phyloP scores from a whole-genome alignment of 148 eudicot species.

The Limonium bicolor region DNA sequence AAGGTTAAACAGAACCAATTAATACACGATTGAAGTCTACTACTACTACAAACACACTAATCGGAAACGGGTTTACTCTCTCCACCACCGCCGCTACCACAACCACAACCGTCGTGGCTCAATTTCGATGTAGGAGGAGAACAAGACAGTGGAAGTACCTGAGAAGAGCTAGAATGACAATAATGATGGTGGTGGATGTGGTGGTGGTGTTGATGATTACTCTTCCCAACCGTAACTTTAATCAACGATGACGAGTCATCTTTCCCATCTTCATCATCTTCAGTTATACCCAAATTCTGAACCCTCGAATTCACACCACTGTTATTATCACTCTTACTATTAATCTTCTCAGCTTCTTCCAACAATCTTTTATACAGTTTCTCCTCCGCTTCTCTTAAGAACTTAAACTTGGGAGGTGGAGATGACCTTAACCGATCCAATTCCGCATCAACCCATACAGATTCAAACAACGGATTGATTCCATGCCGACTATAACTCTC shows the following conservation, averaged over 20 bases:
- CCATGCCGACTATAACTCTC: conserved; percentile 23
- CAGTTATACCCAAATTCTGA: not conserved
- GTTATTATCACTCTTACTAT: not conserved
- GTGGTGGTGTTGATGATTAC: conserved; percentile 6
- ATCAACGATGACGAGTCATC: conserved; percentile 19
- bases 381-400: conserved; percentile 92
- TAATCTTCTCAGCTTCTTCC: conserved; percentile 52
- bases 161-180: conserved; percentile 23
- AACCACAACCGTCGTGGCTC: not conserved
- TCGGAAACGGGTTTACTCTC: too few species aligned
- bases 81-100: too few species aligned
- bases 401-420: conserved; percentile 87
- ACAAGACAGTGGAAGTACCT: conserved; percentile 65
- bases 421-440: conserved; percentile 39
- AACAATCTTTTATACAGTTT: conserved; percentile 44
- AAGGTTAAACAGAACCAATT: not conserved
- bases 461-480: conserved; percentile 77
- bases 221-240: conserved; percentile 16
- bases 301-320: not conserved
- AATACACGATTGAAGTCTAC: not conserved
- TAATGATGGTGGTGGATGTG: not conserved
- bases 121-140: conserved; percentile 27
- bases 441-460: conserved; percentile 36
- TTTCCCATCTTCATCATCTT: conserved; percentile 13
- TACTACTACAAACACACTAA: not conserved